Evolutionary conservation across 2,329 filamentous ascomycete genomes (phyloP).

Genomic region (Zymoseptoria tritici): DNA sequence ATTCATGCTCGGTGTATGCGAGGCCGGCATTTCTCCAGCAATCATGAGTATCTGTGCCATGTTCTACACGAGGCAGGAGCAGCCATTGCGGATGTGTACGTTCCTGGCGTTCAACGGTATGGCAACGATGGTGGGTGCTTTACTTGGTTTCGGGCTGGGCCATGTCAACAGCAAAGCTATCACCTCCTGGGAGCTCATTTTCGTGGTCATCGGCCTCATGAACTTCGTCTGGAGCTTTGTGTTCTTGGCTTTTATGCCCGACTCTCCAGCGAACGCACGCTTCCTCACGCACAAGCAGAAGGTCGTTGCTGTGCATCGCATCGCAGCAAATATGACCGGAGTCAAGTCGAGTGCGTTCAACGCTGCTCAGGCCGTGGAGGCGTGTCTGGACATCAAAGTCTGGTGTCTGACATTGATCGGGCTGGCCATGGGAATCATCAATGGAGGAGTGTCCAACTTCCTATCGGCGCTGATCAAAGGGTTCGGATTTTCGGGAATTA

Average conservation of each 20-base stretch:
- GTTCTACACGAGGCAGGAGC: slow-evolving; percentile 30
- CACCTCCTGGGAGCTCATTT: slow-evolving; percentile 29
- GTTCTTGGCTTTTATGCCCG: slow-evolving; percentile 36
- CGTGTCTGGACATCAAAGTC: slow-evolving; percentile 50
- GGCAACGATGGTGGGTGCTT: slow-evolving; percentile 12
- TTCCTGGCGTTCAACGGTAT: slow-evolving; percentile 17
- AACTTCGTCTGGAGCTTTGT: background rate
- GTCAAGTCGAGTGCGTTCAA: slow-evolving; percentile 49
- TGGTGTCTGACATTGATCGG: slow-evolving; percentile 49
- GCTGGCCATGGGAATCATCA: slow-evolving; percentile 24
- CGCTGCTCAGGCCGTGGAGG: slow-evolving; percentile 47
- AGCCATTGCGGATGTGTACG: slow-evolving; percentile 19
- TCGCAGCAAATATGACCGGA: slow-evolving; percentile 33
- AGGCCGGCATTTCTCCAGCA: slow-evolving; percentile 32
- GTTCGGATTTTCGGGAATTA: slow-evolving; percentile 54
- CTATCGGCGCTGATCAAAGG: slow-evolving; percentile 20
- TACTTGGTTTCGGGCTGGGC: slow-evolving; percentile 26
- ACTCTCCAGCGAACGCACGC: slow-evolving; percentile 44
- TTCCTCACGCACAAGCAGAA: slow-evolving; percentile 52
- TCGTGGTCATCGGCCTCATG: slow-evolving; percentile 18
- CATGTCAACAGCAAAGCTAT: slow-evolving; percentile 14
- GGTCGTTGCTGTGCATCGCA: slow-evolving; percentile 30
- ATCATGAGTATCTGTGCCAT: slow-evolving; percentile 34
- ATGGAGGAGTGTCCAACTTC: slow-evolving; percentile 34
- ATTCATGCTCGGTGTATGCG: slow-evolving; percentile 30